Base-by-base conservation (phyloP, 2,329 filamentous ascomycete species). In the Pseudogymnoascus sp. region DNA sequence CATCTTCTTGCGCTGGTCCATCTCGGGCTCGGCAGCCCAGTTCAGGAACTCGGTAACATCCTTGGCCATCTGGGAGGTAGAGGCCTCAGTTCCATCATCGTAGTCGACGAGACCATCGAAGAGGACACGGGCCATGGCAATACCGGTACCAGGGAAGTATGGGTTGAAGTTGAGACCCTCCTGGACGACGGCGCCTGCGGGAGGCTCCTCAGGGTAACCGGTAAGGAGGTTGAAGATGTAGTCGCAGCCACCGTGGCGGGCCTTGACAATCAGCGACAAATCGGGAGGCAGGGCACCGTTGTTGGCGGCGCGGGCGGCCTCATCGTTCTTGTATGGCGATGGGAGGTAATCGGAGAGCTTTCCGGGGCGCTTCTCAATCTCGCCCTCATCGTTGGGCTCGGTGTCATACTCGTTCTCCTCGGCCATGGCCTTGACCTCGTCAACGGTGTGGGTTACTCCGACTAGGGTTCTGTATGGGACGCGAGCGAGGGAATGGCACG, bases 1-100 rank as follows among this genome's bases (percentile, higher is more conserved):
- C 95, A 97, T 99, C 83, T 92, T 95, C 90, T 99, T 99, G 76
- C 95, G 90, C 76, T 97, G 89, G 75, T 99, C 95, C 92, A 97
- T 96, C 84, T 99, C 95, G 59, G 95, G 95, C 83, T 99, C 95
- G 64, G 95, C 93, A 62, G 95, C 85, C 95, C 95, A 99, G 88
- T 99, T 97, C 75, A 99, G 85, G 83, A 99, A 99, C 81, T 99
- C 95, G 66, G 90, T 88, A 66, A 99, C 95, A 73, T 99, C 95
- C 88, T 99, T 99, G 78, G 95, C 95, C 95, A 99, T 99, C 82
- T 99, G 95, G 67, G 93, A 97, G 69, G 92, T 92, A 66, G 93
- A 91, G 60, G 95, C 95, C 61, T 92, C 90, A 44, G 95, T 99
- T 67, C 85, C 92, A 71, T 99, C 95, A 77, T 99, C 95, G 81